These are phyloP conservation scores for Noccaea caerulescens DNA, from an alignment of 345 rosid genomes.

Conservation along the genomic window DNA sequence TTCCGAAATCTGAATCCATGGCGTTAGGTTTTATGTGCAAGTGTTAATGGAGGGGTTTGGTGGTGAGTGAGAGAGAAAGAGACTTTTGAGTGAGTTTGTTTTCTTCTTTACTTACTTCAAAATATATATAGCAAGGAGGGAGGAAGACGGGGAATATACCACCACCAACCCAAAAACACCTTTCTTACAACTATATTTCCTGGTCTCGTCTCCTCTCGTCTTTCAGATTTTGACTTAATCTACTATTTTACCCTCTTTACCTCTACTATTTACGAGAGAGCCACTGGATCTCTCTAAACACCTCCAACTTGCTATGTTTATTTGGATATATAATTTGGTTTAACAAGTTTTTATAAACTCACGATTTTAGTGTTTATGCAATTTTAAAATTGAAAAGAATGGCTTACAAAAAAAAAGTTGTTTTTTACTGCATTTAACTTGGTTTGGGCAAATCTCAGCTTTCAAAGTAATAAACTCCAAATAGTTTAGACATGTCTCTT, in stretches of 20 bases:
- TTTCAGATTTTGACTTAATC: conserved; percentile 13
- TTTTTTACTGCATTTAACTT: not conserved
- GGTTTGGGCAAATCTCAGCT: conserved; percentile 7
- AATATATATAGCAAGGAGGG: conserved; percentile 30
- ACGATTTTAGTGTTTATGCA: too few species aligned
- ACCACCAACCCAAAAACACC: conserved; percentile 26
- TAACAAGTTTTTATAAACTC: not conserved
- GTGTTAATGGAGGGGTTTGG: conserved; percentile 24
- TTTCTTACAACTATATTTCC: not conserved
- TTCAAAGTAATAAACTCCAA: not conserved
- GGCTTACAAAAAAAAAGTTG: too few species aligned
- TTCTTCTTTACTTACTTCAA: not conserved
- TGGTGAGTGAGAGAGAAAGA: conserved; percentile 24
- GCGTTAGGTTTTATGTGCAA: conserved; percentile 17
- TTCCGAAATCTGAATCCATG: conserved; percentile 97
- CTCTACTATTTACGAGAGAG: not conserved
- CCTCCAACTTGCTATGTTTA: conserved; percentile 5
- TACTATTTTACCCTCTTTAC: not conserved
- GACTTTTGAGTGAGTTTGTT: conserved; percentile 23
- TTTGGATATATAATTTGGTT: not conserved
- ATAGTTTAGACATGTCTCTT: not conserved
- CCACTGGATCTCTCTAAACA: conserved; percentile 18
- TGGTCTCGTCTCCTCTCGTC: conserved; percentile 1
- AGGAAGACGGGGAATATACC: conserved; percentile 35
- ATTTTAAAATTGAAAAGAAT: too few species aligned